Evolutionary conservation across 768 basidiomycete genomes (phyloP), one percentile per base, ranked within the genome.

Genomic region (Pleurotus sapidus): DNA sequence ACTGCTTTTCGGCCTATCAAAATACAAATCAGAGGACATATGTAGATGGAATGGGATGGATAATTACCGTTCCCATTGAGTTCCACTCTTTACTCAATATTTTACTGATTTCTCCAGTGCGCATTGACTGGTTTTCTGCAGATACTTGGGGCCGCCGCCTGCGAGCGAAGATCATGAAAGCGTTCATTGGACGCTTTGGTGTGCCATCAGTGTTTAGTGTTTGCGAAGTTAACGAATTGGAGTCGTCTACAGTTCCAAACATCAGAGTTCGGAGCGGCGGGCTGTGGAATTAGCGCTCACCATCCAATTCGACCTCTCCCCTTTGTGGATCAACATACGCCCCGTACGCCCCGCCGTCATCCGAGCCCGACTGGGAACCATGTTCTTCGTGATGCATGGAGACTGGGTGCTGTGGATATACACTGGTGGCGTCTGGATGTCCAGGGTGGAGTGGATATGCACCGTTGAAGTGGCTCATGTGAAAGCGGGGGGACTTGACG

Each of bases 111-210:
- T 94, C 92, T 14, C 92, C 92, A 0, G 92, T 94, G 40, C 92
- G 86, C 89, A 94, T 88, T 46, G 89, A 83, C 68, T 92, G 91
- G 68, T 94, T 89, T 61, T 89, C 88, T n/a, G 89, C 84, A 6
- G 89, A 85, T 34, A 94, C 89, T 69, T 94, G 89, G 15, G 91
- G 91, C 43, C 91, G 77, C 57, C 91, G 80, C 53, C 87, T 81
- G 20, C 91, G 83, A 59, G 92, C 91, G 64, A 93, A 94, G 59
- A 94, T 93, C 91, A 94, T 93, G 76, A 94, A 94, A 18, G 91
- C 91, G 69, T 94, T 94, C 91, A 94, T 93, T 34, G 91, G 91
- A 11, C 91, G 85, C 68, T 93, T 93, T 23, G 91, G 91, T 47
- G 91, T 93, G 24, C 91, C 91, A 63, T 94, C 91, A 1, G 89